Base-by-base conservation (phyloP, 768 basidiomycete species). In the Pisolithus sp. region DNA sequence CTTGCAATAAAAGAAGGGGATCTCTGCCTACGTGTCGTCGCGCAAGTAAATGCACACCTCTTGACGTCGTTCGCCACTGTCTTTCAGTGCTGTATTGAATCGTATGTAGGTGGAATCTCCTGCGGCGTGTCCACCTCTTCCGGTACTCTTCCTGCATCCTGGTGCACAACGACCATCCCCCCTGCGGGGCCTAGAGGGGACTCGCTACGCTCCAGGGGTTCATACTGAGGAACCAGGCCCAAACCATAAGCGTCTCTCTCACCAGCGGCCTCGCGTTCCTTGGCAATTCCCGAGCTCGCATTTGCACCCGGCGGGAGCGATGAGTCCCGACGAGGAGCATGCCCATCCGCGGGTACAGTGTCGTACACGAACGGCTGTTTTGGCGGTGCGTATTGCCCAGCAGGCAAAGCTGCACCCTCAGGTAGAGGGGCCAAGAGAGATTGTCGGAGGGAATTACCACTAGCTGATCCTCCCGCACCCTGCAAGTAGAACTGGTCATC, bases 41-140 rank as follows among this genome's bases (percentile, higher is more conserved):
- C 13, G 34, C 34, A 13, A 15, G 34, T 34, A 34, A 34, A 12
- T 15, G 12, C 15, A 15, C 5, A 34, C 12, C 12, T n/a, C 12
- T 34, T 15, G 12, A 15, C 13, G 34, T 34, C 34, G 13, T 34
- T 34, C 34, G 13, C 5, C 34, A 34, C 34, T 15, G 12, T 12
- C 8, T 31, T 20, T 47, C 24, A 43, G 15, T 47, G 57, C 26
- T 36, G 57, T 38, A 66, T 66, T 15, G 65, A 66, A 0, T 66
- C 65, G 46, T 66, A 66, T 2, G 65, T 21, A 13, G 65, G 65
- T 0, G 65, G 66, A 18, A 66, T 62, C 50, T 66, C 65, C 23
- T 53, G 59, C 4, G 59, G 65, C 18, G 50, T 55, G 26, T 59
- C 57, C 20, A 51, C 56, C 7, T 57, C 61, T 48, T 34, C 42